Evolutionary conservation across 2,329 filamentous ascomycete genomes (phyloP), one percentile per base, ranked within the genome.

Genomic region (Diaporthe citri): DNA sequence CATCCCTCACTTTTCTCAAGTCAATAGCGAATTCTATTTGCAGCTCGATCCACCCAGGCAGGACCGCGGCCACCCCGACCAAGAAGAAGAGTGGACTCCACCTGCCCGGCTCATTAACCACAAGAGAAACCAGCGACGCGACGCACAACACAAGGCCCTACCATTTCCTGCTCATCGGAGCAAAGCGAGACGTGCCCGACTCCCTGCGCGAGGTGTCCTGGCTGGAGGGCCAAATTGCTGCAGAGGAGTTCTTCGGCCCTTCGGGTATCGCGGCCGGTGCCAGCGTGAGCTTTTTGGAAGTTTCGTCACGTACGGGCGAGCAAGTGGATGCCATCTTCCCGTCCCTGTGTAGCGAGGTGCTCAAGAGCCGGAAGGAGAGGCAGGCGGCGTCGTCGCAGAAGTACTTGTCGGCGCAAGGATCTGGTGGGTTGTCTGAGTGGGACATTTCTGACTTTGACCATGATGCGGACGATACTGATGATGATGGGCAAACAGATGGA

Each of bases 301-400:
- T 80, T 2, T 85, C 83, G 51, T 82, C 83, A 3, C 78, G 76
- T 70, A 82, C 81, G 25, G 84, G 83, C n/a, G 81, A 82, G 51
- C 82, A 83, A 39, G 79, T 85, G n/a, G 78, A 79, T 20, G 73
- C 76, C 34, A 46, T 85, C 2, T 85, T 86, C 74, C 78, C 80
- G 0, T 75, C 77, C 28, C 70, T 85, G 2, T 83, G 80, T 2
- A 78, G 77, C 15, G 82, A 85, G 73, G 78, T 85, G 20, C 77
- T 86, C n/a, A 77, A 77, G 72, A 74, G 80, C n/a, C 78, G 80
- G 71, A 59, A 25, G 56, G 72, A 74, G 72, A 66, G 72, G 72
- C 36, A 70, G 22, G 59, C 34, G 34, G 36, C 31, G 22, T 51
- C 28, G 22, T 60, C 52, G n/a, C 71, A 46, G 56, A 57, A 51